Conservation (phyloP, 164 flowering plant species). For the Taxillus chinensis region DNA sequence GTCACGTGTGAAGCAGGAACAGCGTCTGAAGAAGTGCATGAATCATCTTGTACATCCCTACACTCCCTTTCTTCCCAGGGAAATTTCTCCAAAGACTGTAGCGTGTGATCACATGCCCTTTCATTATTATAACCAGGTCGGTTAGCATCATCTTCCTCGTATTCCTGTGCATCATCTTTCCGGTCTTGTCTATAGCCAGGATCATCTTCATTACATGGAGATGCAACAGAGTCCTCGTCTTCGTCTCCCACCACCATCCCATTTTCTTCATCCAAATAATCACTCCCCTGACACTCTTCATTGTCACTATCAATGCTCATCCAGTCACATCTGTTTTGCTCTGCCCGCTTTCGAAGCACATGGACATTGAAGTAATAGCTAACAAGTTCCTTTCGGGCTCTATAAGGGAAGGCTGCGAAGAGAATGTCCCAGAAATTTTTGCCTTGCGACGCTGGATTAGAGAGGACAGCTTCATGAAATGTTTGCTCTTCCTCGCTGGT, state of each 20-base stretch:
- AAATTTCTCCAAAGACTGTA: conserved; percentile 6
- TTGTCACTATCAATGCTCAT: conserved; percentile 46
- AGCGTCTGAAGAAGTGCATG: conserved; percentile 29
- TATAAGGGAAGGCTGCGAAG: conserved; percentile 25
- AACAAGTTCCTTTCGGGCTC: conserved; percentile 36
- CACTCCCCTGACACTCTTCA: conserved; percentile 43
- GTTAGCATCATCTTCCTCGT: conserved; percentile 11
- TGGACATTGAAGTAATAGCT: conserved; percentile 59
- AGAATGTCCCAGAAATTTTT: conserved; percentile 42
- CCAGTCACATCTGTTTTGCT: conserved; percentile 37
- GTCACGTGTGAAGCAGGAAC: conserved; percentile 14
- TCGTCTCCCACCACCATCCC: conserved; percentile 21
- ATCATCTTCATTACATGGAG: conserved; percentile 14
- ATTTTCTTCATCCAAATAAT: conserved; percentile 14
- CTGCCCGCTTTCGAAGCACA: conserved; percentile 45
- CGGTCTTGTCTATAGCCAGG: background rate
- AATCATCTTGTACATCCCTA: conserved; percentile 29
- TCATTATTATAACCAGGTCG: conserved; percentile 2
- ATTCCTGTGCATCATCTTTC: conserved; percentile 2
- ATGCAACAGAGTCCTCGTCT: conserved; percentile 30
- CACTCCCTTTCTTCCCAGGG: conserved; percentile 14
- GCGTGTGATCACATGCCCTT: background rate
- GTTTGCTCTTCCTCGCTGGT: conserved; percentile 31
- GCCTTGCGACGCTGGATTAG: conserved; percentile 32
- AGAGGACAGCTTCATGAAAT: conserved; percentile 27